Conservation (phyloP, 1,284 basidiomycete species). For the Athelia sp. region DNA sequence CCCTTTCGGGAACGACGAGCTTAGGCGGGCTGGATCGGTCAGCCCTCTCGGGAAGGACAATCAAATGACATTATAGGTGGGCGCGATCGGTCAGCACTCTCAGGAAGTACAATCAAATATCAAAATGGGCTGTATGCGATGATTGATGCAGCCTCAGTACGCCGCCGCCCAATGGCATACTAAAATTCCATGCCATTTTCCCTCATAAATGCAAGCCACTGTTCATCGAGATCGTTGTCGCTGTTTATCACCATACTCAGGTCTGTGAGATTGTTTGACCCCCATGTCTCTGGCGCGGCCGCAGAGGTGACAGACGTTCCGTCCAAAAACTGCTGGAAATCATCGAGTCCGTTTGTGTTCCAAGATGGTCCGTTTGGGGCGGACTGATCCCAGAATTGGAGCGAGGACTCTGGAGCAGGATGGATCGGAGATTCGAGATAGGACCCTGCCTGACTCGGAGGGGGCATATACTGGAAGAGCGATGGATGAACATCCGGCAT, state of each 20-base stretch:
- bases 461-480: constrained; percentile 37
- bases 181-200: constrained; percentile 46
- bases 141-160: no score
- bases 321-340: neutral
- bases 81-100: no score
- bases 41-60: no score
- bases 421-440: constrained; percentile 8
- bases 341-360: neutral
- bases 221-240: constrained; percentile 50
- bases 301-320: neutral
- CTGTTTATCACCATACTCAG: constrained; percentile 43
- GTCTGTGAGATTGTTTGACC: constrained; percentile 22
- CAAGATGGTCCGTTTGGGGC: neutral
- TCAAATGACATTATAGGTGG: no score
- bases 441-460: constrained; percentile 26
- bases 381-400: neutral
- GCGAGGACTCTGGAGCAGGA: neutral
- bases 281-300: neutral
- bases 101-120: no score
- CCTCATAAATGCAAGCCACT: constrained; percentile 51
- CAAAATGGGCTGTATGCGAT: no score
- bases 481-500: constrained; percentile 46
- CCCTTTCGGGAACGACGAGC: no score
- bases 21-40: no score
- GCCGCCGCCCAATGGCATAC: no score